Evolutionary conservation across 2,329 filamentous ascomycete genomes (phyloP).

Genomic region (Nemania sp.): DNA sequence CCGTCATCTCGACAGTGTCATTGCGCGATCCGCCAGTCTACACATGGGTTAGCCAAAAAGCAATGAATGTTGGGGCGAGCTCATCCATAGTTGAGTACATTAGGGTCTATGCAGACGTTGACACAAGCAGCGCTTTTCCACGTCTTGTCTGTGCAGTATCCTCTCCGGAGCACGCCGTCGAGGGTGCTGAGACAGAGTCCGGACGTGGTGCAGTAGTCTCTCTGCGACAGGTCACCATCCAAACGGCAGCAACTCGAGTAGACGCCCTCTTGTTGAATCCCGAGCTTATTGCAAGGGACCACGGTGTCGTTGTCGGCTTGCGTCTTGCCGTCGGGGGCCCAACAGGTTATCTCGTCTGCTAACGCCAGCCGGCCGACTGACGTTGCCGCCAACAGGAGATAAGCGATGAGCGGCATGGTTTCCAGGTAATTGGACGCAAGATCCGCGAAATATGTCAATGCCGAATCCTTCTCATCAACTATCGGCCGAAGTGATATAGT

Average conservation of each 20-base stretch:
- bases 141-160: conserved; percentile 40
- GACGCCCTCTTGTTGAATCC: conserved; percentile 37
- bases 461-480: too few relatives aligned
- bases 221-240: conserved; percentile 30
- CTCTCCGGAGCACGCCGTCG: conserved; percentile 33
- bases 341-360: conserved; percentile 32
- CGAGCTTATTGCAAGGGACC: conserved; percentile 42
- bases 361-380: neutral
- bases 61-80: too few relatives aligned
- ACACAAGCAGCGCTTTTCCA: conserved; percentile 42
- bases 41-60: neutral
- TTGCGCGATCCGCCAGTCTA: conserved; percentile 36
- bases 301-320: conserved; percentile 37
- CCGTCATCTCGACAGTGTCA: conserved; percentile 34
- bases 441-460: too few relatives aligned
- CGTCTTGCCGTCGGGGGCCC: conserved; percentile 38
- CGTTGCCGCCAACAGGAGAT: neutral
- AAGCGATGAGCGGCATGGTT: too few relatives aligned
- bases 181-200: conserved; percentile 37
- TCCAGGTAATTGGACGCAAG: too few relatives aligned
- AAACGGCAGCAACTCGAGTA: conserved; percentile 41
- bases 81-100: neutral
- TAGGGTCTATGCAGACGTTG: conserved; percentile 35
- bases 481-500: too few relatives aligned
- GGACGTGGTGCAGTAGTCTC: conserved; percentile 38